These are phyloP conservation scores for Boletus pseudopeckii DNA, from an alignment of 768 basidiomycete genomes.

Conservation along the genomic window DNA sequence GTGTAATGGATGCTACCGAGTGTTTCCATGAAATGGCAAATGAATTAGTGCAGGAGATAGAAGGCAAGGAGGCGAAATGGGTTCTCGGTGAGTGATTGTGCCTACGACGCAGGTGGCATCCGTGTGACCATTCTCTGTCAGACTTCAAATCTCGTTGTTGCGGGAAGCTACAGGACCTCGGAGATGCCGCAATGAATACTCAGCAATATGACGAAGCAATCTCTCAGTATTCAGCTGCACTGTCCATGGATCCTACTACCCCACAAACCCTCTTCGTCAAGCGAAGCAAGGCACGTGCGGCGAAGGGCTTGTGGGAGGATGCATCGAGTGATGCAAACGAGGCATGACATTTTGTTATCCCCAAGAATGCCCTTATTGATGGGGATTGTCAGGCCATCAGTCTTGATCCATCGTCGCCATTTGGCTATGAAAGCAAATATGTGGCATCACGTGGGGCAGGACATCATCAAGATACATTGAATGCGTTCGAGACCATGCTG, in stretches of 20 bases:
- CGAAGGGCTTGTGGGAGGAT: not conserved
- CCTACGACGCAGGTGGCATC: not conserved
- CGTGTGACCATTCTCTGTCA: not conserved
- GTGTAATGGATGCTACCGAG: not conserved
- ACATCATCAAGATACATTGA: not conserved
- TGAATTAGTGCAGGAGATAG: not conserved
- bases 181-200: not conserved
- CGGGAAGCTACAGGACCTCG: not conserved
- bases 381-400: no score
- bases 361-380: no score
- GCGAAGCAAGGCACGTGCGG: not conserved
- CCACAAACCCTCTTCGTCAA: not conserved
- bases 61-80: not conserved
- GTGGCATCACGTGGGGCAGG: not conserved
- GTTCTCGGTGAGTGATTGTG: not conserved
- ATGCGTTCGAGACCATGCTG: not conserved
- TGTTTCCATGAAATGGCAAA: constrained; percentile 1
- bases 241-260: not conserved
- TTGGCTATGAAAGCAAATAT: not conserved
- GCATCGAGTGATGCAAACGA: not conserved
- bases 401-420: no score
- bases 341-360: no score
- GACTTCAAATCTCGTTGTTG: not conserved
- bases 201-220: not conserved
- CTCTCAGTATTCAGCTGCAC: not conserved